These are phyloP conservation scores for Dothistroma pini DNA, from an alignment of 2,329 filamentous ascomycete genomes.

Conservation along the genomic window DNA sequence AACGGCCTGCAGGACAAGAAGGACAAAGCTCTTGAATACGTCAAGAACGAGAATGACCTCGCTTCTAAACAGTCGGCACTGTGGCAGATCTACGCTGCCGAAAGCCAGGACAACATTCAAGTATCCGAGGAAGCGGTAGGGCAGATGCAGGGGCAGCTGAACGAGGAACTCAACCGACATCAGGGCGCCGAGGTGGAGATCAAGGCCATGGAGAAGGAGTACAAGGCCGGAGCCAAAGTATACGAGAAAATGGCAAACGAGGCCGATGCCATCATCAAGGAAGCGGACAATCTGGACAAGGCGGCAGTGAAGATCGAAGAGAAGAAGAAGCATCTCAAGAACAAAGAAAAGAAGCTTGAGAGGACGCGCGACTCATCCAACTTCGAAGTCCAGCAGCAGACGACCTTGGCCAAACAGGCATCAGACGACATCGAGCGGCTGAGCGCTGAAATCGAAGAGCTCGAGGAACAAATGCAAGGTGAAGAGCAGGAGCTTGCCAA, in stretches of 20 bases:
- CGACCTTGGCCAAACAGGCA: constrained; percentile 74
- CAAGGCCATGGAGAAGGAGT: constrained; percentile 80
- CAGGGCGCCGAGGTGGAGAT: constrained; percentile 86
- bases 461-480: constrained; percentile 70
- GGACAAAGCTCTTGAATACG: constrained; percentile 82
- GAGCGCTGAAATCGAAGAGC: constrained; percentile 65
- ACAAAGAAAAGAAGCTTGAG: constrained; percentile 92
- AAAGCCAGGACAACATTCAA: constrained; percentile 82
- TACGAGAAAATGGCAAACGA: constrained; percentile 80
- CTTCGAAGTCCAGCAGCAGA: constrained; percentile 68
- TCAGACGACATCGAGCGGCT: constrained; percentile 73
- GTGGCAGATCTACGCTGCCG: constrained; percentile 86
- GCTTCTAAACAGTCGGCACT: constrained; percentile 83
- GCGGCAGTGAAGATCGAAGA: constrained; percentile 97
- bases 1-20: constrained; percentile 93
- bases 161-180: constrained; percentile 86
- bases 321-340: constrained; percentile 87
- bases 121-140: constrained; percentile 85
- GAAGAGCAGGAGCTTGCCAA: constrained; percentile 78
- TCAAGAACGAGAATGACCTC: constrained; percentile 91
- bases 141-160: constrained; percentile 84
- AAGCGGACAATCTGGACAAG: constrained; percentile 90
- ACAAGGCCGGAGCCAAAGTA: constrained; percentile 77
- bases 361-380: constrained; percentile 78
- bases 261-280: constrained; percentile 73